Evolutionary conservation across 2,329 filamentous ascomycete genomes (phyloP), one percentile per base, ranked within the genome.

Genomic region (Escovopsis weberi): DNA sequence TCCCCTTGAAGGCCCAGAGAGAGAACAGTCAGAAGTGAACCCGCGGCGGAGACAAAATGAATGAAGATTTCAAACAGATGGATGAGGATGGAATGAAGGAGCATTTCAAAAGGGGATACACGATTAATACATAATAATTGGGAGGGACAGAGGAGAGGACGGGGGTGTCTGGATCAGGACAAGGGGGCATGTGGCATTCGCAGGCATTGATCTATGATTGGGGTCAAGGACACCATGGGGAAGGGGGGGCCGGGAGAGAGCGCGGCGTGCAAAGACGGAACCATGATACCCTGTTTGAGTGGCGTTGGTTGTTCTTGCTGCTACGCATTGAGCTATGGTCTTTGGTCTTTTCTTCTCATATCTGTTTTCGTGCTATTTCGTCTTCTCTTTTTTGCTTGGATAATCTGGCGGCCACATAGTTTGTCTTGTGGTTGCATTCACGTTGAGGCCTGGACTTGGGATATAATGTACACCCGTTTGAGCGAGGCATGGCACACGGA

Each of bases 271-370:
- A 43, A 38, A 40, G 39, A 49, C 37, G 41, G 28, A 41, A 44
- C 43, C 41, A 43, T 48, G 50, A 53, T 53, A 52, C 50, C 50
- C 51, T 33, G 49, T 46, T 37, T 45, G 46, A 40, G 37, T 39
- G 51, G 50, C 49, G 49, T 53, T 51, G 45, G 42, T 38, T 37
- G 39, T 43, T 36, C 18, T 42, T 36, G 43, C 37, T 45, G 43
- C 28, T 30, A 30, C 28, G 28, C 47, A 42, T 47, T 45, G 33
- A 47, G 39, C 43, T 39, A 45, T 38, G 44, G 37, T 45, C 40
- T 40, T 43, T 46, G 35, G 32, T 41, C 35, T 36, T 36, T 12
- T 36, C 12, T 12, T 19, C 11, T 12, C n/a, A 34, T 36, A 9
- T 36, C 4, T 15, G 33, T 15, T 9, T 9, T 36, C n/a, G 12